These are phyloP conservation scores for Flaveria brownii DNA, from an alignment of 129 eudicot species.

Conservation along the genomic window DNA sequence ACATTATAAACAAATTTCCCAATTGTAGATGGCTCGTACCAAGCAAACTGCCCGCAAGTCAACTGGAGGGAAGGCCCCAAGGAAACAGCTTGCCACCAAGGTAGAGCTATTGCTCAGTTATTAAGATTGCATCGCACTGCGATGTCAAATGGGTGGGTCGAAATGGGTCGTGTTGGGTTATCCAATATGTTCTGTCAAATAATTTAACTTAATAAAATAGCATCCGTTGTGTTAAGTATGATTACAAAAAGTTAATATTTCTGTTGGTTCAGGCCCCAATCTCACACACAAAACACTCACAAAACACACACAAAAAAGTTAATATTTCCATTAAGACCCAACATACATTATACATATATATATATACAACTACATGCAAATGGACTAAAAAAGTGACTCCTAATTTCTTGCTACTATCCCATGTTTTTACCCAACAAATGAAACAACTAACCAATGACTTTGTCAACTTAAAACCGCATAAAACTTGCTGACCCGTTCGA, in stretches of 20 bases:
- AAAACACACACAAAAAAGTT: no score
- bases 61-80: slow-evolving; percentile 18
- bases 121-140: background rate
- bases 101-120: background rate
- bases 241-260: background rate
- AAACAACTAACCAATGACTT: no score
- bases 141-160: background rate
- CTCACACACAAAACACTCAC: no score
- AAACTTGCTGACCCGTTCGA: no score
- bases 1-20: background rate
- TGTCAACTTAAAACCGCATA: no score
- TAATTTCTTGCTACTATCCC: no score
- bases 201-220: background rate
- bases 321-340: no score
- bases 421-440: no score
- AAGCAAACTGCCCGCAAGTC: slow-evolving; percentile 20
- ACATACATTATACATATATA: no score
- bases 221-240: background rate
- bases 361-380: no score
- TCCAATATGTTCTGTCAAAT: background rate
- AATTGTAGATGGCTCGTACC: slow-evolving; percentile 18
- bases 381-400: no score
- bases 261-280: no score
- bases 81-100: slow-evolving; percentile 22
- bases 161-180: background rate